These are phyloP conservation scores for Plectosphaerella sp. DNA, from an alignment of 2,329 filamentous ascomycete genomes.

Conservation along the genomic window DNA sequence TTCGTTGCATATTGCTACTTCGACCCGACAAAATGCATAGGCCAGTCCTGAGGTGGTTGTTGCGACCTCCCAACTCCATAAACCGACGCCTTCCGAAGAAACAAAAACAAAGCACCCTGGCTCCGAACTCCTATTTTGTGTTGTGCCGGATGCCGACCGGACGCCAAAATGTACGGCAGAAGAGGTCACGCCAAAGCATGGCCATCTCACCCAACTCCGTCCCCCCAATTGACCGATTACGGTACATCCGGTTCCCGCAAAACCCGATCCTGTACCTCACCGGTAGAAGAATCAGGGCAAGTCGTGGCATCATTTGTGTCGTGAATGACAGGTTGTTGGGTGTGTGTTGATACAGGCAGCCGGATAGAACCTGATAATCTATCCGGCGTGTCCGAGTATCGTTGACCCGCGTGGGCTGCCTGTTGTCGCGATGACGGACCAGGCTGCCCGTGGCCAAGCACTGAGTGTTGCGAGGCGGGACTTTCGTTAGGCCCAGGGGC, in stretches of 20 bases:
- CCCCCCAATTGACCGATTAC: background rate
- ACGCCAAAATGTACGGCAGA: background rate
- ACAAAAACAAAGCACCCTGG: slow-evolving; percentile 13
- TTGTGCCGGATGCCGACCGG: slow-evolving; percentile 18
- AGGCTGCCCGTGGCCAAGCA: background rate
- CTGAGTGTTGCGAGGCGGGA: background rate
- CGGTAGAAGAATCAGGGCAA: background rate
- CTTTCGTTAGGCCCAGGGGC: no score
- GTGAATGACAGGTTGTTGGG: background rate
- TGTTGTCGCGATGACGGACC: no score
- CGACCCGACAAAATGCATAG: background rate
- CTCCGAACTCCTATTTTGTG: slow-evolving; percentile 33
- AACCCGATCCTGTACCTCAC: background rate
- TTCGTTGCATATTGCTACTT: slow-evolving; percentile 11
- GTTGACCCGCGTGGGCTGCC: no score
- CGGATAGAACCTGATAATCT: no score
- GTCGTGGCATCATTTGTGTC: background rate
- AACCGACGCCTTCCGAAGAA: background rate
- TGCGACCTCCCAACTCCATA: background rate
- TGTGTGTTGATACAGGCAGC: background rate
- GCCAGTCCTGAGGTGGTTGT: background rate
- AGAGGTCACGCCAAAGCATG: background rate
- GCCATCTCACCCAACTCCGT: background rate
- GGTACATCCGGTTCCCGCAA: background rate
- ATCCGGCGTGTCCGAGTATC: no score